Conservation (phyloP, 805 yeast genomes). For the Wickerhamomyces pijperi region DNA sequence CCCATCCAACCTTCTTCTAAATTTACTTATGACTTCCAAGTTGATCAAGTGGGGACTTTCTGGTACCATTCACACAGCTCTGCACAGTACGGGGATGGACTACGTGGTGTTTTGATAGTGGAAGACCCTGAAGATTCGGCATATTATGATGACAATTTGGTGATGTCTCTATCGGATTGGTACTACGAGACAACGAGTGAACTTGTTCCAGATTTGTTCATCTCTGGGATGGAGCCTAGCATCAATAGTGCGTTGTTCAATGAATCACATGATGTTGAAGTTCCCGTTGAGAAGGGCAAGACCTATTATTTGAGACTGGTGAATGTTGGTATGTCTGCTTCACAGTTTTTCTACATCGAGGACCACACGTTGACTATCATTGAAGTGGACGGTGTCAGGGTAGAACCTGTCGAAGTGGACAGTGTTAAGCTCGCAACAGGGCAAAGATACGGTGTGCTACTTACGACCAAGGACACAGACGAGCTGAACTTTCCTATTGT, state of each 20-base stretch:
- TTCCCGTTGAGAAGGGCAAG: slow-evolving; percentile 30
- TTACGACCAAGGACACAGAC: slow-evolving; percentile 35
- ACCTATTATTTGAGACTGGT: slow-evolving; percentile 39
- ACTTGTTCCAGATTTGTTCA: slow-evolving; percentile 26
- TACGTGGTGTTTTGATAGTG: slow-evolving; percentile 32
- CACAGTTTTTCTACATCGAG: slow-evolving; percentile 43
- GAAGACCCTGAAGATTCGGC: slow-evolving; percentile 20
- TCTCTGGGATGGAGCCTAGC: slow-evolving; percentile 34
- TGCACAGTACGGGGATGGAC: slow-evolving; percentile 37
- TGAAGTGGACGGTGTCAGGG: slow-evolving; percentile 49
- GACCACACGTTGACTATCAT: slow-evolving; percentile 42
- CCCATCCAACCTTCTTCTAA: slow-evolving; percentile 31
- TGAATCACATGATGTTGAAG: slow-evolving; percentile 32
- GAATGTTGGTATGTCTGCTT: slow-evolving; percentile 47
- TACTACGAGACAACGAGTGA: slow-evolving; percentile 30
- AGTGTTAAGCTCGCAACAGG: slow-evolving; percentile 56
- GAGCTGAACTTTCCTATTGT: slow-evolving; percentile 34
- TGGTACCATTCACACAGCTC: slow-evolving; percentile 47
- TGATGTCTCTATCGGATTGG: slow-evolving; percentile 35
- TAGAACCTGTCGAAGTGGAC: slow-evolving; percentile 35
- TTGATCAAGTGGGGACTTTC: slow-evolving; percentile 34
- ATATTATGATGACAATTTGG: slow-evolving; percentile 35
- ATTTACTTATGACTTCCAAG: slow-evolving; percentile 31
- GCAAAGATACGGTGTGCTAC: slow-evolving; percentile 59
- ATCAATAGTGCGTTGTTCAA: slow-evolving; percentile 36